phyloP scores from a whole-genome alignment of 148 eudicot species.

The Chenopodium berlandieri region DNA sequence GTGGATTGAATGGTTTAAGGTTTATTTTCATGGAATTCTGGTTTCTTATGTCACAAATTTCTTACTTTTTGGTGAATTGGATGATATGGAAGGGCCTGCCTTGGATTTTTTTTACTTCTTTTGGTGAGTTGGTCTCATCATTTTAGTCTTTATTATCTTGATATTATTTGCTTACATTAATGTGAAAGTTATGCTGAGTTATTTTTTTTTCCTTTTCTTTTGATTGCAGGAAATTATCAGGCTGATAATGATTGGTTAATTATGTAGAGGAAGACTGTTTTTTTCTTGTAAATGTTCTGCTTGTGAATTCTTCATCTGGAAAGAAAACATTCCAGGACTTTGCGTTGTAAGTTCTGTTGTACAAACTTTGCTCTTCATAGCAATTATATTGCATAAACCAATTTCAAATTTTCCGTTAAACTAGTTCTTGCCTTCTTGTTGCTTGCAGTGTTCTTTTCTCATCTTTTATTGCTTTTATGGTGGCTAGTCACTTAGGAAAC shows the following conservation, averaged over 20 bases:
- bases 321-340: neutral
- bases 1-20: constrained; percentile 25
- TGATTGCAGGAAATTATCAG: constrained; percentile 18
- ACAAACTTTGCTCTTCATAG: constrained; percentile 13
- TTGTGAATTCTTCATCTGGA: constrained; percentile 15
- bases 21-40: no score
- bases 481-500: neutral
- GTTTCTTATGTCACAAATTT: neutral
- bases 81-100: no score
- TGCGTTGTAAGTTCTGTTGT: constrained; percentile 18
- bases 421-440: neutral
- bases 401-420: neutral
- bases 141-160: neutral
- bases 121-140: constrained; percentile 5
- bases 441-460: neutral
- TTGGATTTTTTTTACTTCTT: neutral
- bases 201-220: neutral
- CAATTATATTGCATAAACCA: neutral
- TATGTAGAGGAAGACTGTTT: constrained; percentile 5
- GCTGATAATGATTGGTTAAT: constrained; percentile 25
- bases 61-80: neutral
- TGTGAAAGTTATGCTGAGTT: neutral
- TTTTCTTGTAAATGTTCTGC: neutral
- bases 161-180: neutral
- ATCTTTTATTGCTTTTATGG: neutral